Conservation (phyloP, 2,329 filamentous ascomycete species). For the Xylariaceae sp. region DNA sequence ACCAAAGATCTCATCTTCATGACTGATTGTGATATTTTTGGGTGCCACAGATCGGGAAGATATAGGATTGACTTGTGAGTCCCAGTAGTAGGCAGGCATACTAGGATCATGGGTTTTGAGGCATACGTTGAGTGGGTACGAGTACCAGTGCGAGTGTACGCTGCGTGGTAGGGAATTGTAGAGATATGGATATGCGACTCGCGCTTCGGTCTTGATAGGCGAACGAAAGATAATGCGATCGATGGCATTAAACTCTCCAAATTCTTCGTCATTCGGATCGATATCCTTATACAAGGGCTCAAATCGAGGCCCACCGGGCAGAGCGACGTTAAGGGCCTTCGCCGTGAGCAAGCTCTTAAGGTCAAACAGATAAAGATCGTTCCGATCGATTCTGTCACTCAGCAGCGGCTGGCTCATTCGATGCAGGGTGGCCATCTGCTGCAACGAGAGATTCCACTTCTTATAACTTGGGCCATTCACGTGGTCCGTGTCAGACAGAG, state of each 20-base stretch:
- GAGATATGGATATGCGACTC: constrained; percentile 88
- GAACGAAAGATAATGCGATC: constrained; percentile 98
- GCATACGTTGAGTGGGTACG: constrained; percentile 88
- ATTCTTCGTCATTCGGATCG: constrained; percentile 97
- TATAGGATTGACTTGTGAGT: constrained; percentile 95
- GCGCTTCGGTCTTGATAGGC: constrained; percentile 91
- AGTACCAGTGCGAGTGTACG: constrained; percentile 91
- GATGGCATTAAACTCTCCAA: constrained; percentile 99
- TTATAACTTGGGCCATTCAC: constrained; percentile 98
- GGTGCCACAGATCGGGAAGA: constrained; percentile 90
- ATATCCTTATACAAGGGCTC: constrained; percentile 98
- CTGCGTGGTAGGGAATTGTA: constrained; percentile 96
- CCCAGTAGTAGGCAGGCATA: constrained; percentile 94
- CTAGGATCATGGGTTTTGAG: constrained; percentile 82
- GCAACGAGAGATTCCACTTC: constrained; percentile 85
- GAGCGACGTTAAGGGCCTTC: constrained; percentile 93
- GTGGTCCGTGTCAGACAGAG: constrained; percentile 84
- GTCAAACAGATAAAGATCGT: constrained; percentile 98
- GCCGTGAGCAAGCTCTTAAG: constrained; percentile 91
- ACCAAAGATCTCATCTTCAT: constrained; percentile 93
- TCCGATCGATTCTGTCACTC: constrained; percentile 89
- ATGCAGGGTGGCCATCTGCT: constrained; percentile 94
- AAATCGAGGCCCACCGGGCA: constrained; percentile 94
- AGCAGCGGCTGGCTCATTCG: constrained; percentile 86
- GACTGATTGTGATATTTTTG: constrained; percentile 86